Conservation (phyloP, 1,284 basidiomycete genomes). For the Salmacisia buchloeana region DNA sequence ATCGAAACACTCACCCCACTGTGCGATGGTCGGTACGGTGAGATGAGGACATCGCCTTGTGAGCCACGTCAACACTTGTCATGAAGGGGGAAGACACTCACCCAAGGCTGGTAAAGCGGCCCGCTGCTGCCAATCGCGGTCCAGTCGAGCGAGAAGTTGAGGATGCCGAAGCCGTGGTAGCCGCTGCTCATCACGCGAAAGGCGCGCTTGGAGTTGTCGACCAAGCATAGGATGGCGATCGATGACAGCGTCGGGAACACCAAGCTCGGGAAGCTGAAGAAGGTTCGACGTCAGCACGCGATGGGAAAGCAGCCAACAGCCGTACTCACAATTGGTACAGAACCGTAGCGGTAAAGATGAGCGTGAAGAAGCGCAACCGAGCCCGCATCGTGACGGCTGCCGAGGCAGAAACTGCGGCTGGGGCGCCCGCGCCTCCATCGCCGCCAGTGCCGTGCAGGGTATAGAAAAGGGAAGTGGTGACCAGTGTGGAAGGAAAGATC, state of each 20-base stretch:
- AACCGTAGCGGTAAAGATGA: conserved; percentile 49
- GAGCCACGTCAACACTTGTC: not conserved
- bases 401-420: not conserved
- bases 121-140: conserved; percentile 53
- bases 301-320: not conserved
- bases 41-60: not conserved
- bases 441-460: conserved; percentile 52
- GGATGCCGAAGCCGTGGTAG: conserved; percentile 55
- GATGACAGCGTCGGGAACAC: conserved; percentile 55
- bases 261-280: conserved; percentile 55
- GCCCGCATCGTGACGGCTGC: conserved; percentile 46
- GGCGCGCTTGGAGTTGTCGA: conserved; percentile 52
- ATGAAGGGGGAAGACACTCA: not conserved
- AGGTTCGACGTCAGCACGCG: not conserved
- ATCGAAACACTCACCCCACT: conserved; percentile 10
- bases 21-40: not conserved
- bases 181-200: conserved; percentile 54
- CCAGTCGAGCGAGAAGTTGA: conserved; percentile 56
- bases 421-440: not conserved
- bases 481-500: conserved; percentile 55
- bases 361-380: conserved; percentile 53
- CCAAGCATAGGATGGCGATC: conserved; percentile 54
- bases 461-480: conserved; percentile 55
- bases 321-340: conserved; percentile 6
- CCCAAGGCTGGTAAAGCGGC: conserved; percentile 55